These are phyloP conservation scores for Ambrosiella xylebori DNA, from an alignment of 2,329 filamentous ascomycete genomes.

Conservation along the genomic window DNA sequence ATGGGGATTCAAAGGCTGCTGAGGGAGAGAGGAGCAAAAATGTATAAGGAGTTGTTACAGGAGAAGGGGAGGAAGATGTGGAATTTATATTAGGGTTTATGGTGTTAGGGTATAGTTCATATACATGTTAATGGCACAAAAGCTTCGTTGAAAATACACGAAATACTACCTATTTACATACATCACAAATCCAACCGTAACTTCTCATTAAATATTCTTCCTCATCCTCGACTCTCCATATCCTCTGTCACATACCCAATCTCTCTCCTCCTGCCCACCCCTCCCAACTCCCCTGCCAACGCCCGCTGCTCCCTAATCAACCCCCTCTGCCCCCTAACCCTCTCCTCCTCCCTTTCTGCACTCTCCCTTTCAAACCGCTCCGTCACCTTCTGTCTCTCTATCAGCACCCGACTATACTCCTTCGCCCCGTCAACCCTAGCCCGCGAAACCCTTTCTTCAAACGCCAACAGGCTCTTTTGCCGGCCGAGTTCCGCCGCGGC, in stretches of 20 bases:
- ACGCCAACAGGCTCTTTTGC: conserved; percentile 29
- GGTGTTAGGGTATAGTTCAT: not conserved
- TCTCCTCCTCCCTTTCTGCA: conserved; percentile 27
- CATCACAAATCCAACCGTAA: no score
- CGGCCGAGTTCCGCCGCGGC: conserved; percentile 27
- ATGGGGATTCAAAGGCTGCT: not conserved
- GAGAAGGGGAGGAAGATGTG: not conserved
- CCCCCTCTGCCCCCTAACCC: conserved; percentile 34
- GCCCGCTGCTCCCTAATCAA: conserved; percentile 31
- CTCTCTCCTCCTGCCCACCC: conserved; percentile 26
- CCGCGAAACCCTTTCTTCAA: conserved; percentile 29
- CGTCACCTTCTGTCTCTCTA: conserved; percentile 31
- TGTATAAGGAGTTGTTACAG: not conserved
- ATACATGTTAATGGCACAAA: not conserved
- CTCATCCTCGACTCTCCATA: not conserved
- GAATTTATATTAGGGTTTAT: not conserved
- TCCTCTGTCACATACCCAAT: conserved; percentile 34
- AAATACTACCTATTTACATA: no score
- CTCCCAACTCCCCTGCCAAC: conserved; percentile 28
- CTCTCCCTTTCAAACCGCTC: conserved; percentile 30
- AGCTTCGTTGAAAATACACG: no score
- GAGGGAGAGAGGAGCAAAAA: not conserved
- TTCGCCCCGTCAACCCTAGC: conserved; percentile 32
- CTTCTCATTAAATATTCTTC: not conserved
- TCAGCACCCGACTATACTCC: conserved; percentile 30